A percentile compares a stretch with the other conserved stretches of the same genome.
These are phyloP conservation scores for Lepiota brunneoincarnata DNA, from an alignment of 768 basidiomycete species.

Conservation along the genomic window DNA sequence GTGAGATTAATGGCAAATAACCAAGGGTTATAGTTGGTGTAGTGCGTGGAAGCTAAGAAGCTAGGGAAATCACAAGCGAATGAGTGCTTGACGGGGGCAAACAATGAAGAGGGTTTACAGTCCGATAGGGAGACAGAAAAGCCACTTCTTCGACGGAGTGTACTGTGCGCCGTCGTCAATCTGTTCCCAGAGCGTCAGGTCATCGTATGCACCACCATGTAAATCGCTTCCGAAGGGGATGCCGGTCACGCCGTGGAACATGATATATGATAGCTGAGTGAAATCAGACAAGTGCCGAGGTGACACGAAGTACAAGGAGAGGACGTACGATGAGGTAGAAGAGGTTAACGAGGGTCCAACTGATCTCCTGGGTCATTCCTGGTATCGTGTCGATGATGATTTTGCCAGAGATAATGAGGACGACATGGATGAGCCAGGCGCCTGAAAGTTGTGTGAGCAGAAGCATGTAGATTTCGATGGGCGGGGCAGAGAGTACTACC, in stretches of 20 bases:
- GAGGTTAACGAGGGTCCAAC: constrained; percentile 94
- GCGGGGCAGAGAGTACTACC: constrained; percentile 41
- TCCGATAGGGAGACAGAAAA: constrained; percentile 83
- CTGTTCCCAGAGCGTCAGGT: constrained; percentile 98
- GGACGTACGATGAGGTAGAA: constrained; percentile 82
- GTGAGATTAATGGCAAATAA: constrained; percentile 89
- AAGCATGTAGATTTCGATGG: neutral
- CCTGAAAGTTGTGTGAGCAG: constrained; percentile 44
- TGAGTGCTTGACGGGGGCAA: neutral
- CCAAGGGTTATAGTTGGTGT: constrained; percentile 95
- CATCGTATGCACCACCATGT: constrained; percentile 94
- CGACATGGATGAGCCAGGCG: constrained; percentile 96
- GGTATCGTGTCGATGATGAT: constrained; percentile 92
- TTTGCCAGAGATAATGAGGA: constrained; percentile 88
- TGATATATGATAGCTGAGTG: constrained; percentile 85
- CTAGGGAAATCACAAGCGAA: constrained; percentile 35
- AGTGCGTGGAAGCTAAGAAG: constrained; percentile 96
- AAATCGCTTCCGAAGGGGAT: constrained; percentile 90
- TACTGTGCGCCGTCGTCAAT: constrained; percentile 99
- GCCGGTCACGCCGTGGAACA: constrained; percentile 98
- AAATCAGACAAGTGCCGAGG: constrained; percentile 5
- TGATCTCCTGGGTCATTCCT: constrained; percentile 89
- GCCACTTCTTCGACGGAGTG: constrained; percentile 97
- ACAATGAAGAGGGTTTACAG: constrained; percentile 53
- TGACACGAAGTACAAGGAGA: neutral